Base-by-base conservation (phyloP, 257 asterid genomes). In the Euphrasia confusa region DNA sequence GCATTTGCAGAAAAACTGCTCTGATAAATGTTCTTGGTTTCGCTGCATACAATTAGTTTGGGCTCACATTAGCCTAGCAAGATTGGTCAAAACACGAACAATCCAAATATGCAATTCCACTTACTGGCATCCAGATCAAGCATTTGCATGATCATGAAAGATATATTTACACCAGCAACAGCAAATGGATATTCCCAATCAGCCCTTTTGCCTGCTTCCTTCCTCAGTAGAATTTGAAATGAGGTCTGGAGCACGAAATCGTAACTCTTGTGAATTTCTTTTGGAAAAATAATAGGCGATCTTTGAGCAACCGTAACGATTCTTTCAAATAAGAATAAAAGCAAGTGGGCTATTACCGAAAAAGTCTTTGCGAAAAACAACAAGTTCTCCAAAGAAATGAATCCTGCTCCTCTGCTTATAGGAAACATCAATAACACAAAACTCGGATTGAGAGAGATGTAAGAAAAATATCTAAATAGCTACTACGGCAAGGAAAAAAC, bases 101-200 rank as follows among this genome's bases (percentile, higher is more conserved):
- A 65, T 26, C 24, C 15, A 39, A 15, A 47, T 12, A 57, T 30
- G 30, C 17, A 12, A 27, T 65, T 54, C 17, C 32, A 61, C 95
- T 75, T 87, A 87, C 93, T 67, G 59, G 94, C 80, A 72, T 84
- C 88, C 9, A 90, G 79, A 74, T 90, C 88, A 68, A 90, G 97
- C 92, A 87, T 84, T 77, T 90, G 88, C 78, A 80, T 72, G 63
- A 90, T 79, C 97, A 87, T 87, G 69, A 90, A 90, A 57, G 97
- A 83, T 56, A 47, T 13, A 13, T 47, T 47, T 47, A 47, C 53
- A 47, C 53, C 53, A 47, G 53, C 53, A 47, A 47, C 53, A 68
- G 89, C 97, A 78, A 89, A 89, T 50, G 97, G 95, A 79, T 90
- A 87, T 76, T 87, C 97, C 97, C 97, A 90, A 33, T 74, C 71